Evolutionary conservation across 345 rosid species (phyloP).

Genomic region (Toxicodendron radicans): DNA sequence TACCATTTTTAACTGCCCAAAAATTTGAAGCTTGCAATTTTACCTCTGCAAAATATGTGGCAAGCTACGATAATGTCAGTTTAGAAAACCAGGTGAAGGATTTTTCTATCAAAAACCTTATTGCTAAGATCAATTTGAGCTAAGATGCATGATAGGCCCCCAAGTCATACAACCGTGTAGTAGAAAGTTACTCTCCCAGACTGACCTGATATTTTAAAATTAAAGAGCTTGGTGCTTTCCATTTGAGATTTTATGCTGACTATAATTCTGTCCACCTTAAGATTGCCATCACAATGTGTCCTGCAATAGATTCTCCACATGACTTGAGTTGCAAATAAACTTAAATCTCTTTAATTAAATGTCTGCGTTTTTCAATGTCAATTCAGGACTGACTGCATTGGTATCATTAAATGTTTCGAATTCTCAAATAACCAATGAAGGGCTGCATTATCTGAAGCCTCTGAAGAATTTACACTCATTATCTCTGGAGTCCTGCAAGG

Average conservation of each 20-base stretch:
- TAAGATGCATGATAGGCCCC: background rate
- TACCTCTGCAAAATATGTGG: background rate
- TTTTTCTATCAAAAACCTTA: background rate
- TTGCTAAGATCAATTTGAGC: background rate
- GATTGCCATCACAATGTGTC: background rate
- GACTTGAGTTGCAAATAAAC: background rate
- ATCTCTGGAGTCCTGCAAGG: constrained; percentile 53
- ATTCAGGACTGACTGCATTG: constrained; percentile 53
- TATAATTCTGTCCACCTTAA: background rate
- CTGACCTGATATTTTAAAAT: too few relatives aligned
- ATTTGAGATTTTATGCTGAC: background rate
- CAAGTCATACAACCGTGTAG: background rate
- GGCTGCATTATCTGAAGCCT: constrained; percentile 46
- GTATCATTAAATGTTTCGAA: constrained; percentile 51
- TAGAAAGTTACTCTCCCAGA: background rate
- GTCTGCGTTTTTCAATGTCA: constrained; percentile 3
- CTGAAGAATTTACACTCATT: constrained; percentile 47
- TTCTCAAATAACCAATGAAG: constrained; percentile 49
- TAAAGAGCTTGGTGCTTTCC: background rate
- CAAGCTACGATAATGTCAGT: background rate
- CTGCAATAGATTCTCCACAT: background rate
- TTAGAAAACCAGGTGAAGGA: background rate
- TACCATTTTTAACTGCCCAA: background rate
- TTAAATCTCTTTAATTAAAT: background rate
- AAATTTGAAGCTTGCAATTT: background rate